A percentile compares a stretch with the other conserved stretches of the same genome.
These are phyloP conservation scores for Alternaria sp. DNA, from an alignment of 2,329 filamentous ascomycete genomes.

Conservation along the genomic window DNA sequence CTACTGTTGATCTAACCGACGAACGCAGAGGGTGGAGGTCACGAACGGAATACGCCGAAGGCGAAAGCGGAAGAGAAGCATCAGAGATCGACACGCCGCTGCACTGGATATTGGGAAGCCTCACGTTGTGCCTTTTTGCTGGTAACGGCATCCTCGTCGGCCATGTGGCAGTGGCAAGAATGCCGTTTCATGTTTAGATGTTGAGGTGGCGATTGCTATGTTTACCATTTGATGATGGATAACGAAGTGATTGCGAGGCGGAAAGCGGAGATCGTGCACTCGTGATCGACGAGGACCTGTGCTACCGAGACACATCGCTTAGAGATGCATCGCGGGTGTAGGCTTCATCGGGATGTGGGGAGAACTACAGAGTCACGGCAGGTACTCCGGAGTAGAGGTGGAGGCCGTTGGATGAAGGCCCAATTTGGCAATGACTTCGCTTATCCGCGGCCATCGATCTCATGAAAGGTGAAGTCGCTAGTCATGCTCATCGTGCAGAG, in stretches of 20 bases:
- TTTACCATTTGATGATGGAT: not conserved
- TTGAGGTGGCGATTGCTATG: conserved; percentile 8
- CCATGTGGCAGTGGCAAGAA: conserved; percentile 15
- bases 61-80: conserved; percentile 4
- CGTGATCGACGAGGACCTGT: not conserved
- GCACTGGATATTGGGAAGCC: conserved; percentile 6
- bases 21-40: not conserved
- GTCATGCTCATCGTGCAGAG: conserved; percentile 2
- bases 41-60: conserved; percentile 5
- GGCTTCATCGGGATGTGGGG: conserved; percentile 6
- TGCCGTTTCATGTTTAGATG: not conserved
- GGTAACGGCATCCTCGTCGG: conserved; percentile 1
- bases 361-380: not conserved
- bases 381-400: not conserved
- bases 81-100: conserved; percentile 6
- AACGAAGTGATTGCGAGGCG: not conserved
- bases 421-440: not conserved
- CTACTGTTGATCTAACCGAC: not conserved
- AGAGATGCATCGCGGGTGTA: conserved; percentile 2
- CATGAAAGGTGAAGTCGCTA: not conserved
- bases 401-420: not conserved
- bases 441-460: not conserved
- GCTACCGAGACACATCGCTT: not conserved
- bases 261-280: not conserved
- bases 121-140: not conserved